Base-by-base conservation (phyloP, 306 rosid genomes). In the Malus asiatica region DNA sequence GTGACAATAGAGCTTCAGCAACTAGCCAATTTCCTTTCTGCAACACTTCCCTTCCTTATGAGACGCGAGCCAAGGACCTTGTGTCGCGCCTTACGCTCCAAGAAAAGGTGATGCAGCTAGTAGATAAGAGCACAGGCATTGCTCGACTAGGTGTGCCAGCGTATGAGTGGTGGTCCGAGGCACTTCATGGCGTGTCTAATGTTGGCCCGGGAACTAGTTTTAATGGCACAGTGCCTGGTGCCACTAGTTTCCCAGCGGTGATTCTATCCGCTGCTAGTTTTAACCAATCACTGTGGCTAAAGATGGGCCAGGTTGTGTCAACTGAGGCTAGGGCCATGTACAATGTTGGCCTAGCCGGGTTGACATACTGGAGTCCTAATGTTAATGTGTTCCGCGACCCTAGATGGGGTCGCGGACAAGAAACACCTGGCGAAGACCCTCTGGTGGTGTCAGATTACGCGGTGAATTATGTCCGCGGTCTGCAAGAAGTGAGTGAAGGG, bases 391-490 rank as follows among this genome's bases (percentile, higher is more conserved):
- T 92, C 52, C 84, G 93, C 4, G 97, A 92, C 51, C 93, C 93
- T 0, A 84, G 97, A 79, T 92, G 96, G 96, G 97, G 97, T 2
- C 90, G 93, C 5, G 90, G 83, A 45, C 89, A 88, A 57, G 97
- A 91, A 82, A 88, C 97, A 2, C 97, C 95, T 0, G 97, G 97
- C 6, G 97, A 92, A 71, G 97, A 92, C 68, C 97, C 97, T 3
- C 73, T 85, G 25, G 86, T 90, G 3, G 93, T 89, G 55, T 86
- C 91, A 20, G 81, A 23, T 48, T 92, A 92, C 58, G 96, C 84
- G 4, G 86, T 83, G 23, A 87, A 81, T 46, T 90, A 90, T 83
- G 96, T 92, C n/a, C 87, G 83, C 57, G 96, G 96, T 19, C 38
- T 92, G 14, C 97, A 92, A 79, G 78, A 90, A 42, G 77, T 86